Base-by-base conservation (phyloP, 805 yeast species). In the Barnettozyma botsteinii region DNA sequence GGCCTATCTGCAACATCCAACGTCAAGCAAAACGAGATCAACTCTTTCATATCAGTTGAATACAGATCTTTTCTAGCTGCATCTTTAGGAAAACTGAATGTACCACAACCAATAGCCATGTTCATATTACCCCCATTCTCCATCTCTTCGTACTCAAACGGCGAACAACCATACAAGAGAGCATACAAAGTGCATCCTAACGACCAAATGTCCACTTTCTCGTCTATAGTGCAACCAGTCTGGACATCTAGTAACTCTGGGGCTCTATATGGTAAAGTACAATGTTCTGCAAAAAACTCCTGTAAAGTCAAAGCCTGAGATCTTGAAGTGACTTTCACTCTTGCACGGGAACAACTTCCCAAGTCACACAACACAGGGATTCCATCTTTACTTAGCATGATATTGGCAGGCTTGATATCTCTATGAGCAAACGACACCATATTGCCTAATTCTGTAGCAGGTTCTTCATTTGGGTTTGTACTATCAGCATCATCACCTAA, bases 171-270 rank as follows among this genome's bases (percentile, higher is more conserved):
- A 62, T 84, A 89, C 59, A 91, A 69, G 48, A 85, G 62, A 1
- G 88, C 77, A 59, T 85, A 89, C 14, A 87, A 57, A 1, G 87
- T 68, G 55, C 96, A 87, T 0, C 98, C 98, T 22, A 89, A 60
- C 4, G 95, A 82, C 98, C 98, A 89, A 20, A 91, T 76, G 59
- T 89, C 98, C 4, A 84, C 79, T 43, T 75, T 73, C 52, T 85
- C 95, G 46, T 79, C 78, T 33, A 89, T 68, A 6, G 61, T 61
- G n/a, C 75, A 60, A 31, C 82, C 81, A 1, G 85, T 73, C 32
- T 75, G 76, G 28, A 87, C 82, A 53, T 87, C 91, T 42, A 89
- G 63, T 33, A 91, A 66, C 56, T 89, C 98, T 0, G 98, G 98
- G 0, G 97, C 95, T 30, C 95, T 67, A 59, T 83, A 91, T 1